phyloP scores from a whole-genome alignment of 1,284 basidiomycete genomes.

The Ustilago sp. region DNA sequence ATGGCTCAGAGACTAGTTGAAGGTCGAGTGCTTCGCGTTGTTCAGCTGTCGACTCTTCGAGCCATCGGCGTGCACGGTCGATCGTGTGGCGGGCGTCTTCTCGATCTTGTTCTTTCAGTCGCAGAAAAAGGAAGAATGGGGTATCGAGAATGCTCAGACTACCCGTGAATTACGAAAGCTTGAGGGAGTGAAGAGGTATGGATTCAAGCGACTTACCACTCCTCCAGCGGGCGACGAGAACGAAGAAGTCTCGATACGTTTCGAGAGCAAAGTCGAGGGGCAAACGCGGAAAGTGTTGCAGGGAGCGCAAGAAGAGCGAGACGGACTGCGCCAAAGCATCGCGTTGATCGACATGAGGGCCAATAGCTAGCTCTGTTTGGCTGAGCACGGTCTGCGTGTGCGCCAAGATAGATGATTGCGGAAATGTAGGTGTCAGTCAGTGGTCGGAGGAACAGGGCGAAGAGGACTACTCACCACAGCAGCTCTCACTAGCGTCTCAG shows the following conservation, averaged over 20 bases:
- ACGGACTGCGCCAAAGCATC: constrained; percentile 9
- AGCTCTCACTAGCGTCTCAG: constrained; percentile 27
- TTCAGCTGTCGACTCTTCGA: constrained; percentile 10
- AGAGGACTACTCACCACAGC: constrained; percentile 23
- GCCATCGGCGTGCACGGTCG: constrained; percentile 21
- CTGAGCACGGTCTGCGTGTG: constrained; percentile 18
- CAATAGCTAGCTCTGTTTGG: background rate
- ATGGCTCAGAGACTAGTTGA: background rate
- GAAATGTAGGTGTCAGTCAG: background rate
- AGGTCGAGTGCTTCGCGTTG: constrained; percentile 14
- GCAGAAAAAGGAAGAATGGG: background rate
- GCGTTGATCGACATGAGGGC: background rate
- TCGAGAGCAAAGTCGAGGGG: constrained; percentile 18
- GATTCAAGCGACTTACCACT: constrained; percentile 15
- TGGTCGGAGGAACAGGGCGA: background rate
- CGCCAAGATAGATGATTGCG: background rate
- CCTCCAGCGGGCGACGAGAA: constrained; percentile 27
- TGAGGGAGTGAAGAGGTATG: background rate
- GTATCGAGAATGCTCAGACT: no score
- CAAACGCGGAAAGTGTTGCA: constrained; percentile 16
- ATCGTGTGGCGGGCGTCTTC: constrained; percentile 34
- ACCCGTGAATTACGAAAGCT: no score
- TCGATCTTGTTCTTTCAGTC: constrained; percentile 4
- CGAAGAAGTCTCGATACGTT: constrained; percentile 26
- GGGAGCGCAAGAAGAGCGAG: constrained; percentile 20